Evolutionary conservation across 257 asterid genomes (phyloP).

Genomic region (Knoxia roxburghii): DNA sequence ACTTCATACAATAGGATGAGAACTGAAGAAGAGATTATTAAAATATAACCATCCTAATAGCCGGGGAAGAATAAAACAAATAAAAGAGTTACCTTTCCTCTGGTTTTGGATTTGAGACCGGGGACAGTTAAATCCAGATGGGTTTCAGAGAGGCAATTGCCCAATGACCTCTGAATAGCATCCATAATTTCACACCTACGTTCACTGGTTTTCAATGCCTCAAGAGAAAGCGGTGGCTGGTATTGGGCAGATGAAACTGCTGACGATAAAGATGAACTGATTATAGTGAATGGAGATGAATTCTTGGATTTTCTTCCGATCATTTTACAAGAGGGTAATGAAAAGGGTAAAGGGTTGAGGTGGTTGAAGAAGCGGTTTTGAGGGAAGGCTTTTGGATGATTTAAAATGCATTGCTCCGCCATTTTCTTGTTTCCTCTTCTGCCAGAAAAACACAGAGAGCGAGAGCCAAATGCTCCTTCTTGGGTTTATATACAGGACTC

Average conservation of each 20-base stretch:
- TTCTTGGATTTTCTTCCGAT: slow-evolving; percentile 23
- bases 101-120: slow-evolving; percentile 59
- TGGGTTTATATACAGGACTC: too few species aligned
- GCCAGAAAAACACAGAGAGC: too few species aligned
- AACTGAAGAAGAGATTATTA: background rate
- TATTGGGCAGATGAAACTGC: slow-evolving; percentile 27
- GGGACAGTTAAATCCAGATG: slow-evolving; percentile 67
- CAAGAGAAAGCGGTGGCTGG: slow-evolving; percentile 24
- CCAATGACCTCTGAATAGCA: slow-evolving; percentile 43
- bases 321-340: slow-evolving; percentile 17
- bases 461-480: too few species aligned
- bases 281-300: slow-evolving; percentile 17
- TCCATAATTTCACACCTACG: slow-evolving; percentile 52
- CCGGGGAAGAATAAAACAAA: background rate
- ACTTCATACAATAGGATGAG: background rate
- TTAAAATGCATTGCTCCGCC: slow-evolving; percentile 22
- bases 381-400: slow-evolving; percentile 38
- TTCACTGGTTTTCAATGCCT: slow-evolving; percentile 30
- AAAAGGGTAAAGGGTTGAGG: slow-evolving; percentile 13
- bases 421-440: background rate
- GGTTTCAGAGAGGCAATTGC: slow-evolving; percentile 75
- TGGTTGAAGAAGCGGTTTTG: slow-evolving; percentile 16
- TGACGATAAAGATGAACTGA: slow-evolving; percentile 26
- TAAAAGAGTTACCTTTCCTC: slow-evolving; percentile 68
- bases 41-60: background rate